Evolutionary conservation across 2,329 filamentous ascomycete genomes (phyloP), one percentile per base, ranked within the genome.

Genomic region (Talaromyces sp.): DNA sequence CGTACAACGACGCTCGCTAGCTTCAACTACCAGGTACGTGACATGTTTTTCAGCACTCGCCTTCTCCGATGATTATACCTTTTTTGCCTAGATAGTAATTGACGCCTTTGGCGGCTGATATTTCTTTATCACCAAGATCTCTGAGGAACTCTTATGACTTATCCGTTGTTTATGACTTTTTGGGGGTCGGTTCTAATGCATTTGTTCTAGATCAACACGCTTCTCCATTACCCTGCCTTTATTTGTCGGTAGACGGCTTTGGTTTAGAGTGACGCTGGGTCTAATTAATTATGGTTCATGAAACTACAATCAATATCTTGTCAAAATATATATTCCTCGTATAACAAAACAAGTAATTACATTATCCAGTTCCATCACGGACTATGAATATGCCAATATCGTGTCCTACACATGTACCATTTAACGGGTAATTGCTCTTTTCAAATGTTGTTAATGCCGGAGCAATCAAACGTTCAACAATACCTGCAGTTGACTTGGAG

Each of bases 11-110:
- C 43, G 21, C 26, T 56, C 38, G 27, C 24, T 46, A 31, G 60
- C 24, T 43, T 46, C 12, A n/a, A 21, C 59, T 35, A 58, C 51
- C 61, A 59, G 69, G 69, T 74, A 71, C 57, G 69, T 71, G 64
- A 24, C n/a, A 21, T 46, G 53, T 46, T 56, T 32, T 60, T 19
- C 4, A 21, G 11, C 19, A 17, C 26, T n/a, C 35, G 58, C 63
- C 70, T 69, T 65, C 76, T 81, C 81, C 84, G 70, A 86, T 85
- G 86, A 88, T 87, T 86, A 88, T 73, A 87, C 81, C 70, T 70
- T 71, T 77, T 75, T 80, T 76, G 80, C 81, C 81, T 88, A 88
- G 85, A 88, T 86, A 86, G 84, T 86, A 86, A 75, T 78, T 85
- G 84, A 87, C 77, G 75, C 80, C 76, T 80, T 72, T 68, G 74